A percentile compares a stretch with the other conserved stretches of the same genome.
Conservation (phyloP, 164 flowering plant species). For the Akebia trifoliata region DNA sequence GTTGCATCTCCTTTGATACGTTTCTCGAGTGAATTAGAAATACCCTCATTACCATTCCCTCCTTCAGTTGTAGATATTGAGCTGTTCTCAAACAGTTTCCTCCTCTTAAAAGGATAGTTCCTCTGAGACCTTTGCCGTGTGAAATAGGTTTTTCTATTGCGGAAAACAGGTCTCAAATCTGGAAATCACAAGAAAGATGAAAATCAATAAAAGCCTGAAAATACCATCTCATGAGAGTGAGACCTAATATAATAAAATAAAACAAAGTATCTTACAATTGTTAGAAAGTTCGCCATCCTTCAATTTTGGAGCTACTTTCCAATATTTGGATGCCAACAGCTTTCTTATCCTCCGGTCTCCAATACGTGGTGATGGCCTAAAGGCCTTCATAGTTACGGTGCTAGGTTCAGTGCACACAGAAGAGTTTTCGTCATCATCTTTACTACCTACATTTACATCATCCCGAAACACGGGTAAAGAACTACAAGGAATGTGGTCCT, state of each 20-base stretch:
- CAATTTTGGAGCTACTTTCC: slow-evolving; percentile 51
- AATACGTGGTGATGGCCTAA: slow-evolving; percentile 39
- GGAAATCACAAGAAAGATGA: no score
- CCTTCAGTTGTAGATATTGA: slow-evolving; percentile 40
- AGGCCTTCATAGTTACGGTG: slow-evolving; percentile 34
- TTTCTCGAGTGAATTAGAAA: slow-evolving; percentile 33
- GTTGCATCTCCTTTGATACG: slow-evolving; percentile 24
- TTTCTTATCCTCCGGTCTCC: slow-evolving; percentile 65
- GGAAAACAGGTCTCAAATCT: slow-evolving; percentile 35
- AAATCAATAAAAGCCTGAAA: no score
- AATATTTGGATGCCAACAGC: slow-evolving; percentile 55
- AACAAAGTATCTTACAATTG: slow-evolving; percentile 38
- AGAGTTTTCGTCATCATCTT: slow-evolving; percentile 96
- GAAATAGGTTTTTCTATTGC: slow-evolving; percentile 39
- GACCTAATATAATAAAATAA: no score
- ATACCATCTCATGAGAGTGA: no score
- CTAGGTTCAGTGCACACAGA: slow-evolving; percentile 67
- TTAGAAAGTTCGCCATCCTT: slow-evolving; percentile 39
- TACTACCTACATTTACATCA: slow-evolving; percentile 58
- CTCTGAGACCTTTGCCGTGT: slow-evolving; percentile 64
- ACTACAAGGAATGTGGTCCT: slow-evolving; percentile 30
- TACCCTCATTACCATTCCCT: slow-evolving; percentile 31
- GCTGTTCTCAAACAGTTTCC: slow-evolving; percentile 43
- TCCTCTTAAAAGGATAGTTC: slow-evolving; percentile 63
- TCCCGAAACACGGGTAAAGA: slow-evolving; percentile 33